Conservation (phyloP, 2,329 filamentous ascomycete genomes). For the Neurospora crassa region DNA sequence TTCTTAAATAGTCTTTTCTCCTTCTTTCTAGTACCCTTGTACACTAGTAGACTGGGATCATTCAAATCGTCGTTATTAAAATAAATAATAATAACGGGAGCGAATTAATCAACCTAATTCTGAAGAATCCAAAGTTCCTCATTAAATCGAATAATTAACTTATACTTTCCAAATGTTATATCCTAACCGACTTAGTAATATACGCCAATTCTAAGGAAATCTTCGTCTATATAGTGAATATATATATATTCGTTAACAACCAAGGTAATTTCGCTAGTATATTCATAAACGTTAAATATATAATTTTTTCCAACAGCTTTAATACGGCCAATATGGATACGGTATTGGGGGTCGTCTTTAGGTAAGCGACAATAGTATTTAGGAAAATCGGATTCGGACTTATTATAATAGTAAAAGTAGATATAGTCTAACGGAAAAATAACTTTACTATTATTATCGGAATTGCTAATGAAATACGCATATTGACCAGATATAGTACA, state of each 20-base stretch:
- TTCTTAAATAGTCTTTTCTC: no score
- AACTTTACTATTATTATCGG: no score
- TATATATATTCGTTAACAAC: not conserved
- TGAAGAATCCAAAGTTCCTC: no score
- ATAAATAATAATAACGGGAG: no score
- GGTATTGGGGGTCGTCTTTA: not conserved
- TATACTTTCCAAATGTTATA: no score
- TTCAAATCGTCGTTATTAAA: no score
- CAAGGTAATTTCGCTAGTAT: not conserved
- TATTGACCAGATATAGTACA: not conserved
- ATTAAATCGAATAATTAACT: no score
- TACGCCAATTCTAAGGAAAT: not conserved
- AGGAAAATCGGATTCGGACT: not conserved
- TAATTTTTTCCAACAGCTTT: not conserved
- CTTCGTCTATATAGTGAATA: not conserved
- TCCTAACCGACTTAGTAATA: not conserved
- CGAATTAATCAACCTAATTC: no score
- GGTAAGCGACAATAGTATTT: not conserved
- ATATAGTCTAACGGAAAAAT: not conserved
- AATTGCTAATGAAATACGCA: not conserved
- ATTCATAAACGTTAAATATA: not conserved
- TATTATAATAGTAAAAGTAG: not conserved
- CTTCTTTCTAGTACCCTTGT: no score
- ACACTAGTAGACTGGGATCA: no score
- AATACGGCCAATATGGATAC: not conserved